These are phyloP conservation scores for Dissoconium aciculare DNA, from an alignment of 2,329 filamentous ascomycete species.

Conservation along the genomic window DNA sequence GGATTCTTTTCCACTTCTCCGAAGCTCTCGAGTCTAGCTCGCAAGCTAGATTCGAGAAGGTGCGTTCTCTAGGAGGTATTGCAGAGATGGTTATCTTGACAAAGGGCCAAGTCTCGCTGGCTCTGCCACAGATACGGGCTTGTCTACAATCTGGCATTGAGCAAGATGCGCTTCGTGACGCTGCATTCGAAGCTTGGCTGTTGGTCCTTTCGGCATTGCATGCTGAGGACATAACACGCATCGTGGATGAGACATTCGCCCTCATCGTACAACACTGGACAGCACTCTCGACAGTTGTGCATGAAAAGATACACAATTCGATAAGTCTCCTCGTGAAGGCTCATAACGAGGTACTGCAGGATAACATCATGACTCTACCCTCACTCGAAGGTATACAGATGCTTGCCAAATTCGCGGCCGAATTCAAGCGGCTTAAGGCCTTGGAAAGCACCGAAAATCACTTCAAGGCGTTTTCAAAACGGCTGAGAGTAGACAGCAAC, in stretches of 20 bases:
- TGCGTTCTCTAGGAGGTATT: conserved; percentile 64
- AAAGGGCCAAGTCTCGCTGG: conserved; percentile 56
- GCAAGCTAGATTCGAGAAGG: conserved; percentile 43
- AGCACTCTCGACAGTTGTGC: conserved; percentile 46
- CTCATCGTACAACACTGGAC: conserved; percentile 72
- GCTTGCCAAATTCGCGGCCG: conserved; percentile 51
- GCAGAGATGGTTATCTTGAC: conserved; percentile 75
- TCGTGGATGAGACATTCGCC: conserved; percentile 81
- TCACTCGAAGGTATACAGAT: conserved; percentile 57
- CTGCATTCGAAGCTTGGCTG: conserved; percentile 73
- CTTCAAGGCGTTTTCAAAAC: conserved; percentile 55
- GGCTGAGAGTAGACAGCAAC: conserved; percentile 69
- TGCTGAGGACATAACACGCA: conserved; percentile 60
- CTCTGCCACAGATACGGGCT: conserved; percentile 85
- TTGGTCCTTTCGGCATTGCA: conserved; percentile 60
- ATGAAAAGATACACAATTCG: conserved; percentile 44
- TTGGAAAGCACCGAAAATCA: conserved; percentile 51
- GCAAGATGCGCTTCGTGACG: conserved; percentile 56
- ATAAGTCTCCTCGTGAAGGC: conserved; percentile 51
- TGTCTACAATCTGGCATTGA: conserved; percentile 75
- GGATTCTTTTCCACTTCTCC: conserved; percentile 70
- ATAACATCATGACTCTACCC: conserved; percentile 61
- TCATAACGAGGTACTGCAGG: conserved; percentile 45
- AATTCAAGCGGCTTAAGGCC: conserved; percentile 49
- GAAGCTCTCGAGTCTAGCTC: conserved; percentile 54